These are phyloP conservation scores for Filobasidium wieringae DNA, from an alignment of 768 basidiomycete species.

Conservation along the genomic window DNA sequence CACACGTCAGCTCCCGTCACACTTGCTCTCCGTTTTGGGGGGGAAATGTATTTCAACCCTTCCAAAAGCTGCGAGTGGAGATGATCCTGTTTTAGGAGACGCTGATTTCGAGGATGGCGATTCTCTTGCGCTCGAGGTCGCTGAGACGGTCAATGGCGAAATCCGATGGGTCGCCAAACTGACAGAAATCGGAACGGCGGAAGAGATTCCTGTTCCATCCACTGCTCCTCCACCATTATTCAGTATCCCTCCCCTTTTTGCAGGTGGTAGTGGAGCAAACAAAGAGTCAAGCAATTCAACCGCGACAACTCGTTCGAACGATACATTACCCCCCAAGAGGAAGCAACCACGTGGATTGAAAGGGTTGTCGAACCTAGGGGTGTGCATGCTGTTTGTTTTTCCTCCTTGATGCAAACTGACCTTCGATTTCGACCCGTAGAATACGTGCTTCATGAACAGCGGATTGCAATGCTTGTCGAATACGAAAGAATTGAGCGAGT, in stretches of 20 bases:
- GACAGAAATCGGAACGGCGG: neutral
- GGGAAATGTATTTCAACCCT: neutral
- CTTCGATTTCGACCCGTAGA: slow-evolving; percentile 30
- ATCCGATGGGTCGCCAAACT: neutral
- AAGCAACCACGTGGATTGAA: neutral
- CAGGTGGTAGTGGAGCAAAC: neutral
- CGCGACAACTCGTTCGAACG: too few species aligned
- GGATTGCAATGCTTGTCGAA: slow-evolving; percentile 93
- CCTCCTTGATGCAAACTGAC: neutral
- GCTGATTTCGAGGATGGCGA: slow-evolving; percentile 36
- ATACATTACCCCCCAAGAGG: too few species aligned
- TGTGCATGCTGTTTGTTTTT: neutral
- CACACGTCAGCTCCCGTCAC: neutral
- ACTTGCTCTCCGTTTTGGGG: slow-evolving; percentile 9
- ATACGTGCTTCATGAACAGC: slow-evolving; percentile 99
- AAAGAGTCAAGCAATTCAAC: too few species aligned
- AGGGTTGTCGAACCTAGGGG: neutral
- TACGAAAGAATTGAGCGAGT: slow-evolving; percentile 74
- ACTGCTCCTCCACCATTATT: neutral
- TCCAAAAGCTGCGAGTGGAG: slow-evolving; percentile 16
- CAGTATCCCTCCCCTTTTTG: neutral
- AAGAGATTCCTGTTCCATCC: neutral
- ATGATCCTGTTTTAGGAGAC: slow-evolving; percentile 18
- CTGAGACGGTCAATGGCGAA: neutral
- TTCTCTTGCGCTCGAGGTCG: slow-evolving; percentile 23